Percentiles rank a stretch among this genome's conserved stretches.
phyloP scores from a whole-genome alignment of 495 filamentous ascomycete genomes.

The Penicillium goetzii region DNA sequence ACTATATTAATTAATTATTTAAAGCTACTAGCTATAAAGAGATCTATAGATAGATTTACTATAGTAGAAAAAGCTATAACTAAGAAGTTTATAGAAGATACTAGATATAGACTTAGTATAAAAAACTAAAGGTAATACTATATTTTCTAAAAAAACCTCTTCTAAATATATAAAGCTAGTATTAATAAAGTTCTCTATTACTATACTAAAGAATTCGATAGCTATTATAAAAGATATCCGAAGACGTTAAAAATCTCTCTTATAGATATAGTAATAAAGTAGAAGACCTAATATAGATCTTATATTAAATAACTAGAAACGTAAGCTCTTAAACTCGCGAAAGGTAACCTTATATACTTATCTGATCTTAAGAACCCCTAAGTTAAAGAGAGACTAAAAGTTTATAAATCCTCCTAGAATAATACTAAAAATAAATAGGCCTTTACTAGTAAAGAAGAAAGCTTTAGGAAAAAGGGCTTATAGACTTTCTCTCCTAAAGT shows the following conservation, averaged over 20 bases:
- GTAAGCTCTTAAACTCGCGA: slow-evolving; percentile 1
- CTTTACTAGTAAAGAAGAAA: slow-evolving; percentile 7
- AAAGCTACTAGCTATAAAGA: not conserved
- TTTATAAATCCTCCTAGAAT: slow-evolving; percentile 18
- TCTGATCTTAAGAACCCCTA: slow-evolving; percentile 10
- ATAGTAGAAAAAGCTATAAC: not conserved
- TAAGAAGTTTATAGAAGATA: not conserved
- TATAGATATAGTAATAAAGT: slow-evolving; percentile 18
- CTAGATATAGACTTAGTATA: slow-evolving; percentile 5
- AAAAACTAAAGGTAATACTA: slow-evolving; percentile 26
- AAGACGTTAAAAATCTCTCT: slow-evolving; percentile 16
- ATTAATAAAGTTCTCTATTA: slow-evolving; percentile 27
- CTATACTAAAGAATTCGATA: slow-evolving; percentile 27
- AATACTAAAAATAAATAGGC: slow-evolving; percentile 20
- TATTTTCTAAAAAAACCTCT: slow-evolving; percentile 28
- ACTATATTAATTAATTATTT: not conserved
- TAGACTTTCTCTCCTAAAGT: slow-evolving; percentile 5
- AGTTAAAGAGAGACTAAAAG: slow-evolving; percentile 15
- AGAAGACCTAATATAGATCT: slow-evolving; percentile 19
- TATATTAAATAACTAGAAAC: slow-evolving; percentile 28
- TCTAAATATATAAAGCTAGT: slow-evolving; percentile 22
- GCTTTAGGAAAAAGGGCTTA: slow-evolving; percentile 7
- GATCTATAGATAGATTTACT: no score
- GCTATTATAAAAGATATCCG: slow-evolving; percentile 23
- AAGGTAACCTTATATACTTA: slow-evolving; percentile 2